Evolutionary conservation across 805 yeast species (phyloP).

Genomic region (Lachancea fermentati): DNA sequence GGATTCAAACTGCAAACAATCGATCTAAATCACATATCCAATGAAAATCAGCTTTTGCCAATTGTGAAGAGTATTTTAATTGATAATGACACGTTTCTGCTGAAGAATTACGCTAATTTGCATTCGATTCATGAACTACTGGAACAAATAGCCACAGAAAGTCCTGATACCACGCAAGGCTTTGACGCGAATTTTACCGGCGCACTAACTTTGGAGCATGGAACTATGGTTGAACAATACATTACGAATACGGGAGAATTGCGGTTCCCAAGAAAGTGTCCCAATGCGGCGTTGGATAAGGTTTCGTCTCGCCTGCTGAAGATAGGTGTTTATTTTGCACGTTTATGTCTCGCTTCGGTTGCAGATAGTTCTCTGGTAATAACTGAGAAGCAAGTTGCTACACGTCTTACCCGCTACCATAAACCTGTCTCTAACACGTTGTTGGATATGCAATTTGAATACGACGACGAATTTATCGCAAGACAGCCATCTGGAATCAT

Average conservation of each 20-base stretch:
- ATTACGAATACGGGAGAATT: constrained; percentile 16
- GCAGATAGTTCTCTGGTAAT: constrained; percentile 4
- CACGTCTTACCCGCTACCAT: constrained; percentile 21
- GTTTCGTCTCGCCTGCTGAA: constrained; percentile 20
- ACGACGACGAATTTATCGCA: constrained; percentile 15
- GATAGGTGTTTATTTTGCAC: constrained; percentile 20
- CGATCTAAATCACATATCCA: constrained; percentile 22
- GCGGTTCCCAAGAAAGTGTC: constrained; percentile 16
- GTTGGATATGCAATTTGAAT: constrained; percentile 11
- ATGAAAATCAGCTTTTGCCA: constrained; percentile 23
- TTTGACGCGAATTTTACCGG: constrained; percentile 30
- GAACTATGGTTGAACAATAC: constrained; percentile 23
- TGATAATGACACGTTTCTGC: constrained; percentile 23
- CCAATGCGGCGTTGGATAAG: constrained; percentile 11
- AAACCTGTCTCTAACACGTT: constrained; percentile 10
- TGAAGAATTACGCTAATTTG: constrained; percentile 29
- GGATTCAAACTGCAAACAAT: constrained; percentile 13
- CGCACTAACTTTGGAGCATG: constrained; percentile 12
- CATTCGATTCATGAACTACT: constrained; percentile 15
- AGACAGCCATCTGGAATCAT: constrained; percentile 22
- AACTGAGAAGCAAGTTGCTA: constrained; percentile 9
- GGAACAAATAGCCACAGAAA: constrained; percentile 6
- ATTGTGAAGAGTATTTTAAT: constrained; percentile 19
- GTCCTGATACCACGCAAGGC: constrained; percentile 14
- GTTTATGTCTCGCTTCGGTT: constrained; percentile 17